Evolutionary conservation across 306 rosid genomes (phyloP).

Genomic region (Castanea crenata): DNA sequence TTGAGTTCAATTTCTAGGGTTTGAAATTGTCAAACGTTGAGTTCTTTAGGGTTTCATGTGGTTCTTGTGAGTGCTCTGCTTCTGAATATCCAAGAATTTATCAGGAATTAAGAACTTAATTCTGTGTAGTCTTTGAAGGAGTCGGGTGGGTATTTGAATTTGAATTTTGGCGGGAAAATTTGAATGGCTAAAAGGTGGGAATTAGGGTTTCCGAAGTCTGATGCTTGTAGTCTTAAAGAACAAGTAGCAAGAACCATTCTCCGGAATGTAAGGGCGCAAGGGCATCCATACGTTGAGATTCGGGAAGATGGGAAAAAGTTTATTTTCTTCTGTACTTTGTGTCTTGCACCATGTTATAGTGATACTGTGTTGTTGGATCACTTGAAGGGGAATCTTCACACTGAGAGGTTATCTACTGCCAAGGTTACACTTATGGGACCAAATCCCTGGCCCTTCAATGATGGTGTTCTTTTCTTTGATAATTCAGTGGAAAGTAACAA

Average conservation of each 20-base stretch:
- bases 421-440: constrained; percentile 66
- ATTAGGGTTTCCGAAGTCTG: constrained; percentile 45
- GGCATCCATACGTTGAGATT: constrained; percentile 79
- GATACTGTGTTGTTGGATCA: constrained; percentile 73
- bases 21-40: constrained; percentile 12
- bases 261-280: constrained; percentile 69
- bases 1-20: constrained; percentile 15
- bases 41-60: constrained; percentile 13
- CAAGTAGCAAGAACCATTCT: constrained; percentile 68
- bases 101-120: background rate
- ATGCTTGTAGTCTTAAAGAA: constrained; percentile 47
- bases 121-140: constrained; percentile 2
- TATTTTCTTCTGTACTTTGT: constrained; percentile 76
- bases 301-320: constrained; percentile 74
- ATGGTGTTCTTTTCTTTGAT: constrained; percentile 78
- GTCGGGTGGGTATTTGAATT: background rate
- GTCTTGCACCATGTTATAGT: constrained; percentile 75
- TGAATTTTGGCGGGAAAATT: constrained; percentile 25
- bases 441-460: constrained; percentile 91
- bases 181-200: constrained; percentile 65
- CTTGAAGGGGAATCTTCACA: constrained; percentile 82
- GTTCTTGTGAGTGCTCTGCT: constrained; percentile 17
- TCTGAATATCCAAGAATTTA: constrained; percentile 2
- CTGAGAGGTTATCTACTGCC: constrained; percentile 57
- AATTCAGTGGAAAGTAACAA: constrained; percentile 39